A percentile compares a stretch with the other conserved stretches of the same genome.
These are phyloP conservation scores for Priceomyces melissophilus DNA, from an alignment of 805 yeast species.

Conservation along the genomic window DNA sequence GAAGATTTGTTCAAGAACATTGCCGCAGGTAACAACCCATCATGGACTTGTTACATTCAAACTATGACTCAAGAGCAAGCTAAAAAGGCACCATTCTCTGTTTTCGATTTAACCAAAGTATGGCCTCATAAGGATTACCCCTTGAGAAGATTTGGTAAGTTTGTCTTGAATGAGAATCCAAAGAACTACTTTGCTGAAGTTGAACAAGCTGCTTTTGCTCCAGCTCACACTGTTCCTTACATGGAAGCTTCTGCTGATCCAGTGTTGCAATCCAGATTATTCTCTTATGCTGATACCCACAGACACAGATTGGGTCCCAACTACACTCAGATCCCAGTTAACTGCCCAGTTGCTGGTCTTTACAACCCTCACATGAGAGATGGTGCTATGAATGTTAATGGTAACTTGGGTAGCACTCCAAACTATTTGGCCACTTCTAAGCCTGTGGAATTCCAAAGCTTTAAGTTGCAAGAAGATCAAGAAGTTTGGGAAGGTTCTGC, in stretches of 20 bases:
- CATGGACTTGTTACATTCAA: slow-evolving; percentile 84
- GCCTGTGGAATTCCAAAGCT: slow-evolving; percentile 45
- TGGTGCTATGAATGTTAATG: slow-evolving; percentile 63
- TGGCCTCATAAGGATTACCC: slow-evolving; percentile 92
- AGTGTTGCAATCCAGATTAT: slow-evolving; percentile 71
- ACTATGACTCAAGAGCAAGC: slow-evolving; percentile 84
- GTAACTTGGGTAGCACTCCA: slow-evolving; percentile 74
- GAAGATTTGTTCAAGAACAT: slow-evolving; percentile 77
- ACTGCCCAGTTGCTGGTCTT: slow-evolving; percentile 63
- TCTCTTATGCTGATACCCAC: slow-evolving; percentile 75
- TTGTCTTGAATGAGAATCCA: slow-evolving; percentile 79
- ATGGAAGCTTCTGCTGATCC: slow-evolving; percentile 77
- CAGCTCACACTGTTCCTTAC: slow-evolving; percentile 70
- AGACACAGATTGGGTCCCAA: slow-evolving; percentile 73
- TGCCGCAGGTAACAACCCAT: slow-evolving; percentile 72
- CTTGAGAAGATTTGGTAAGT: slow-evolving; percentile 77
- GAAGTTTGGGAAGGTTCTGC: slow-evolving; percentile 84
- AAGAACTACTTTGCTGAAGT: slow-evolving; percentile 78
- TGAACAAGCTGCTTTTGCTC: slow-evolving; percentile 63
- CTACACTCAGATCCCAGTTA: slow-evolving; percentile 84
- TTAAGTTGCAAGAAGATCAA: slow-evolving; percentile 59
- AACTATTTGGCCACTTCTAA: slow-evolving; percentile 63
- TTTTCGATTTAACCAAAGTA: slow-evolving; percentile 85
- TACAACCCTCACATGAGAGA: slow-evolving; percentile 74
- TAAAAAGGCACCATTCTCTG: slow-evolving; percentile 69